Conservation (phyloP, 306 rosid genomes). For the Citrullus amarus region DNA sequence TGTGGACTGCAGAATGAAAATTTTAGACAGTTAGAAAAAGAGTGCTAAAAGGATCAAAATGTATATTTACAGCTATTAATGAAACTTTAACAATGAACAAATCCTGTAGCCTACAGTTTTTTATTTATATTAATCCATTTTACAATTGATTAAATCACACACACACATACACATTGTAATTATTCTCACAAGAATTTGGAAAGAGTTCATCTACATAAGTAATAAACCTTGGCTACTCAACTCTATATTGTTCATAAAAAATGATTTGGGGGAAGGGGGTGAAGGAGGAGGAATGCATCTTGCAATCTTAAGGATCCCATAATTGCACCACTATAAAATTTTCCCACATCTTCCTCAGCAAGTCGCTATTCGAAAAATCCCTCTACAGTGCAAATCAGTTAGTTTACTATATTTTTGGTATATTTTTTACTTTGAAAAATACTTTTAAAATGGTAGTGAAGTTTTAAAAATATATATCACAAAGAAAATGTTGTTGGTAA, state of each 20-base stretch:
- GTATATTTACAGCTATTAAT: background rate
- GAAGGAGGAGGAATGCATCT: too few relatives aligned
- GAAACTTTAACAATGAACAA: background rate
- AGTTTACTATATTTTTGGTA: too few relatives aligned
- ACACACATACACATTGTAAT: background rate
- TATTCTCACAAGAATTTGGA: background rate
- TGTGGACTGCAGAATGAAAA: slow-evolving; percentile 64
- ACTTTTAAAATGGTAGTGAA: too few relatives aligned
- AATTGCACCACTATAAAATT: too few relatives aligned
- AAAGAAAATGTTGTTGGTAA: too few relatives aligned
- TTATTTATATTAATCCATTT: background rate
- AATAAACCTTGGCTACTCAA: background rate
- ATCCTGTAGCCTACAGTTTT: background rate
- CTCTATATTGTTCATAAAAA: background rate
- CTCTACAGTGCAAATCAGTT: too few relatives aligned
- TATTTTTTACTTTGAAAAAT: too few relatives aligned
- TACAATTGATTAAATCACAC: background rate
- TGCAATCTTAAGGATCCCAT: too few relatives aligned
- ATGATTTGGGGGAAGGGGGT: background rate
- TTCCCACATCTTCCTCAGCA: too few relatives aligned
- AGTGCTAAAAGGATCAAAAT: slow-evolving; percentile 14
- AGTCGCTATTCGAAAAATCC: too few relatives aligned
- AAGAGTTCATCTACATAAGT: background rate
- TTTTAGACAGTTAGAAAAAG: slow-evolving; percentile 1
- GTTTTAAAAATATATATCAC: too few relatives aligned